phyloP scores from a whole-genome alignment of 768 basidiomycete genomes.

The Tephrocybe sp. region DNA sequence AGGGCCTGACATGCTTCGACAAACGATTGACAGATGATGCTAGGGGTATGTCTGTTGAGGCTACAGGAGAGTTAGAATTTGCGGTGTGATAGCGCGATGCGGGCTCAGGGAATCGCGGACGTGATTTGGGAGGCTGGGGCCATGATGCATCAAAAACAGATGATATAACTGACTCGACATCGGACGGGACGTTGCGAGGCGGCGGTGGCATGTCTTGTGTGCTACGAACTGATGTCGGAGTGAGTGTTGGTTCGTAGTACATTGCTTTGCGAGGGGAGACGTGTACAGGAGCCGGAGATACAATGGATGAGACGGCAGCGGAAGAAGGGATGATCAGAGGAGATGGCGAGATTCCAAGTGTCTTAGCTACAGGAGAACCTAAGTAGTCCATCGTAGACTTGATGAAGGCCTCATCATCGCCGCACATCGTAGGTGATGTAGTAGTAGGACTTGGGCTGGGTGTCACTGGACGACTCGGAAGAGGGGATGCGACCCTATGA shows the following conservation, averaged over 20 bases:
- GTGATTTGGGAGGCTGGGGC: slow-evolving; percentile 32
- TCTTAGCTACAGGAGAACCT: slow-evolving; percentile 40
- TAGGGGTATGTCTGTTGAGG: slow-evolving; percentile 14
- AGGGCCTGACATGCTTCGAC: slow-evolving; percentile 23
- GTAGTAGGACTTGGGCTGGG: slow-evolving; percentile 25
- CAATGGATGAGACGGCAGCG: slow-evolving; percentile 11
- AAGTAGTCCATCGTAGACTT: slow-evolving; percentile 42
- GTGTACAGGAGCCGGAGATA: slow-evolving; percentile 19
- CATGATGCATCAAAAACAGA: slow-evolving; percentile 37
- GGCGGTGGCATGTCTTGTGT: slow-evolving; percentile 13
- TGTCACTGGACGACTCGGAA: slow-evolving; percentile 23
- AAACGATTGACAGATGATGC: slow-evolving; percentile 18
- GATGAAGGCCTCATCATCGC: slow-evolving; percentile 39
- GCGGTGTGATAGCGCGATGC: neutral
- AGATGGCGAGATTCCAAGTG: slow-evolving; percentile 35
- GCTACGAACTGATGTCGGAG: slow-evolving; percentile 12
- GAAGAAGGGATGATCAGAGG: slow-evolving; percentile 9
- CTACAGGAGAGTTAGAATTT: neutral
- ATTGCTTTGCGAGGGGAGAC: slow-evolving; percentile 13
- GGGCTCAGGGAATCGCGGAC: slow-evolving; percentile 1
- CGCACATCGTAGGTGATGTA: slow-evolving; percentile 8
- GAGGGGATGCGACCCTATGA: slow-evolving; percentile 16
- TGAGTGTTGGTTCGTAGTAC: slow-evolving; percentile 5
- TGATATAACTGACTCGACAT: slow-evolving; percentile 32
- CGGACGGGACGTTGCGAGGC: slow-evolving; percentile 25